These are phyloP conservation scores for Colletotrichum viniferum DNA, from an alignment of 2,329 filamentous ascomycete genomes.

Conservation along the genomic window DNA sequence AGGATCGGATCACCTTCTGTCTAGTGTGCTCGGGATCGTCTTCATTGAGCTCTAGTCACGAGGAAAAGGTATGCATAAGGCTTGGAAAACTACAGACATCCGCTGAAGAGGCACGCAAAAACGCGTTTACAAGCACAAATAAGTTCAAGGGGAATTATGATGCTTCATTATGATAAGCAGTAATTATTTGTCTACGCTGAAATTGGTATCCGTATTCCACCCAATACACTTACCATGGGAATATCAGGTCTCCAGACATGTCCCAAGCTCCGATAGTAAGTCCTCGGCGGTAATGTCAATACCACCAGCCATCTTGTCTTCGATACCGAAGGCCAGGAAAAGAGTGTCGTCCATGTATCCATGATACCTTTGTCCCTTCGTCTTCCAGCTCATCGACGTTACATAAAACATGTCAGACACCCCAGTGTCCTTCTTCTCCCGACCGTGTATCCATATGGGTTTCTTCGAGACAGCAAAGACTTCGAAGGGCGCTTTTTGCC, in stretches of 20 bases:
- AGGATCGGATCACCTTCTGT: fast-evolving
- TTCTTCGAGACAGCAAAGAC: constrained; percentile 52
- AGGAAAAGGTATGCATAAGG: fast-evolving
- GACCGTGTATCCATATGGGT: constrained; percentile 61
- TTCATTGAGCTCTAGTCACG: fast-evolving
- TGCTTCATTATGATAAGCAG: not conserved
- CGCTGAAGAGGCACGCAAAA: not conserved
- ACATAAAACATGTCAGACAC: constrained; percentile 62
- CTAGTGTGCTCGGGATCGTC: not conserved
- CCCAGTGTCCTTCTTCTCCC: constrained; percentile 34
- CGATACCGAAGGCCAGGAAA: constrained; percentile 60
- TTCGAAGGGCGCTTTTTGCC: constrained; percentile 50
- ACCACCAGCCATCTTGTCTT: constrained; percentile 51
- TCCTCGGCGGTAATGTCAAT: constrained; percentile 58
- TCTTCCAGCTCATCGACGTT: constrained; percentile 61
- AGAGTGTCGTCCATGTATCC: constrained; percentile 61
- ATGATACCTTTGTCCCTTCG: constrained; percentile 50
- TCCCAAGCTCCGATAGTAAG: constrained; percentile 40
- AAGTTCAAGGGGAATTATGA: not conserved
- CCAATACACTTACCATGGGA: not conserved
- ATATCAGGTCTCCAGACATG: not conserved
- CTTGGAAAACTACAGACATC: not conserved
- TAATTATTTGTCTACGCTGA: not conserved
- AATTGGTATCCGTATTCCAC: not conserved
- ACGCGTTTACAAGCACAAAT: fast-evolving